A percentile compares a stretch with the other conserved stretches of the same genome.
phyloP scores from a whole-genome alignment of 208 protist genomes.

The Leishmania major region DNA sequence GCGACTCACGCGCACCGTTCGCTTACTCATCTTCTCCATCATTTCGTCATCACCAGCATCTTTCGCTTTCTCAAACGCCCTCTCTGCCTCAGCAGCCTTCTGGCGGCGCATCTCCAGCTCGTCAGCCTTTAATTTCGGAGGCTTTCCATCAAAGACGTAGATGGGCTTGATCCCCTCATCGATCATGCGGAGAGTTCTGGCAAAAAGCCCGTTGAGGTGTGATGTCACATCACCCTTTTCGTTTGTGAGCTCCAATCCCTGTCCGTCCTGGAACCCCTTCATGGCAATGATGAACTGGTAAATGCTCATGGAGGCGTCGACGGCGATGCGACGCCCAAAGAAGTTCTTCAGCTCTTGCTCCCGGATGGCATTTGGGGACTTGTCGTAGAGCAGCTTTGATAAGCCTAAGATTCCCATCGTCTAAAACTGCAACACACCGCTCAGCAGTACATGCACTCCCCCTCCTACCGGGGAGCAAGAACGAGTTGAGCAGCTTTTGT shows the following conservation, averaged over 20 bases:
- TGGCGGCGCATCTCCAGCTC: slow-evolving; percentile 94
- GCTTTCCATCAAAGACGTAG: slow-evolving; percentile 99
- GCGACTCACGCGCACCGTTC: slow-evolving; percentile 92
- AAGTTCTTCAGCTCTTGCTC: slow-evolving; percentile 97
- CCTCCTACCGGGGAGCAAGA: neutral
- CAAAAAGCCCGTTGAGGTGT: slow-evolving; percentile 98
- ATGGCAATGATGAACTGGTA: slow-evolving; percentile 99
- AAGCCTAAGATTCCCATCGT: slow-evolving; percentile 98
- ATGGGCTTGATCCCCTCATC: slow-evolving; percentile 98
- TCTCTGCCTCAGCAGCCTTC: slow-evolving; percentile 92
- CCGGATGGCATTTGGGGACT: slow-evolving; percentile 88
- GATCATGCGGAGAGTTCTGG: slow-evolving; percentile 98
- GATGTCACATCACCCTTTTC: slow-evolving; percentile 96
- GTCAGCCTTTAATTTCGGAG: slow-evolving; percentile 96
- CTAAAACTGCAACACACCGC: neutral
- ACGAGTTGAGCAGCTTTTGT: neutral
- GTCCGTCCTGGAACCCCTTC: slow-evolving; percentile 87
- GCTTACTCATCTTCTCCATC: slow-evolving; percentile 96
- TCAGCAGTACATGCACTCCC: neutral
- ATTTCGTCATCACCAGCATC: slow-evolving; percentile 89
- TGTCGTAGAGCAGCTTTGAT: slow-evolving; percentile 95
- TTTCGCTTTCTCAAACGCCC: slow-evolving; percentile 89
- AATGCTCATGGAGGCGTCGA: slow-evolving; percentile 99
- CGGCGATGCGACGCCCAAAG: slow-evolving; percentile 98
- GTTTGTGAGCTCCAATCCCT: slow-evolving; percentile 95